Base-by-base conservation (phyloP, 2,329 filamentous ascomycete species). In the Colletotrichum tropicicola region DNA sequence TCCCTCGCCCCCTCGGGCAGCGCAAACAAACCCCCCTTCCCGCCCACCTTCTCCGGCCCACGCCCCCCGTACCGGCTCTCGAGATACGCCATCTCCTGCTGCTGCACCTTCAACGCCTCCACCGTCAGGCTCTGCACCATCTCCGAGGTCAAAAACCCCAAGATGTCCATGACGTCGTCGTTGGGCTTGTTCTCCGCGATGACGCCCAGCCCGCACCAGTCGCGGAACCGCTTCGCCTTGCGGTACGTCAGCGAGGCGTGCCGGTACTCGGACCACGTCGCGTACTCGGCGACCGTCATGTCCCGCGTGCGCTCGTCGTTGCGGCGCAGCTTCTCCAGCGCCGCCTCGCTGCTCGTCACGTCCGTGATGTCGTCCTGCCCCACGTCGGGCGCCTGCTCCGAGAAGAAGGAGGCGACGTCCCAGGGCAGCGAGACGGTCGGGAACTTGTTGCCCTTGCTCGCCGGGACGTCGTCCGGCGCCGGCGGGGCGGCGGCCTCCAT, bases 281-380 rank as follows among this genome's bases (percentile, higher is more conserved):
- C 51, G 28, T 70, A 72, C 59, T 72, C 69, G 3, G 65, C 63
- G 2, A 62, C 59, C 0, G 68, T 70, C 69, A 72, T 72, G 25
- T 61, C 30, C 15, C 54, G 27, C 12, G 68, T 69, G n/a, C 57
- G 49, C 39, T 68, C 59, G 48, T 70, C 68, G n/a, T 63, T 58
- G 4, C 25, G 39, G 8, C 55, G 61, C 19, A 70, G 49, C 39
- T 62, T 66, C 28, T 69, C 57, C 7, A 70, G 63, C 3, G 63
- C 52, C 23, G 65, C 66, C 17, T 57, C 39, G 27, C 59, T 66
- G 21, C 51, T 55, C 3, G 47, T 43, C 2, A 43, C 32, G 5
- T 62, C 60, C 30, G 23, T 43, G 17, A 54, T 53, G 17, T 61
- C 64, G 15, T 65, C 64, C n/a, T n/a, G n/a, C n/a, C n/a, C n/a